Conservation (phyloP, 1,284 basidiomycete species). For the Gymnopus androsaceus region DNA sequence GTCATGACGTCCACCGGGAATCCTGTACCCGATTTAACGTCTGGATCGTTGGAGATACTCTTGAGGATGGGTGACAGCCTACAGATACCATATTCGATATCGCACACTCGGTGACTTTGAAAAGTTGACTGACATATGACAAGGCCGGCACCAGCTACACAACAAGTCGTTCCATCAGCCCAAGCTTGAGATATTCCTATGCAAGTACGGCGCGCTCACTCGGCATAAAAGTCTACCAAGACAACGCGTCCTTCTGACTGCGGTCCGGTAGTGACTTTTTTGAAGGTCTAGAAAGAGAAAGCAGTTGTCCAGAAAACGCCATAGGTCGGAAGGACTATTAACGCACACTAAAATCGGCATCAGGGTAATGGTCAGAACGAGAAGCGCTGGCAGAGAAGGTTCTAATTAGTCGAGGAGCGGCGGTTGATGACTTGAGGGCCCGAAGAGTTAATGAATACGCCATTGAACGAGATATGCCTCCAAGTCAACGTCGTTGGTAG, state of each 20-base stretch:
- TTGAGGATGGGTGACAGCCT: constrained; percentile 65
- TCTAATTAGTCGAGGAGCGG: background rate
- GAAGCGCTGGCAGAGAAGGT: constrained; percentile 1
- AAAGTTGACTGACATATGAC: constrained; percentile 40
- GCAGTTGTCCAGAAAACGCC: no score
- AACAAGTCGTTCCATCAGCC: no score
- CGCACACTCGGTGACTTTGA: background rate
- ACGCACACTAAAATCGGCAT: constrained; percentile 12
- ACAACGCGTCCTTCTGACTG: constrained; percentile 52
- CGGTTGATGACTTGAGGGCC: constrained; percentile 1
- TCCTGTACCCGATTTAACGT: constrained; percentile 52
- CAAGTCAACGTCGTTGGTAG: background rate
- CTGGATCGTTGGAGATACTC: constrained; percentile 47
- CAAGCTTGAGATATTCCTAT: no score
- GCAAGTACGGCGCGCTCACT: constrained; percentile 44
- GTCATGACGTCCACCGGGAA: constrained; percentile 67
- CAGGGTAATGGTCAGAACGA: constrained; percentile 9
- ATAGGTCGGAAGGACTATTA: constrained; percentile 1
- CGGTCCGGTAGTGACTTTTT: constrained; percentile 39
- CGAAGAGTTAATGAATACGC: background rate
- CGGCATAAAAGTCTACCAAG: constrained; percentile 76
- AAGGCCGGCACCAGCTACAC: constrained; percentile 73
- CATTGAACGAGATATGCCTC: background rate
- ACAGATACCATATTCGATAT: background rate
- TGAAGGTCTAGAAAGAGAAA: constrained; percentile 42